These are phyloP conservation scores for Lactifluus volemus DNA, from an alignment of 768 basidiomycete species.

Conservation along the genomic window DNA sequence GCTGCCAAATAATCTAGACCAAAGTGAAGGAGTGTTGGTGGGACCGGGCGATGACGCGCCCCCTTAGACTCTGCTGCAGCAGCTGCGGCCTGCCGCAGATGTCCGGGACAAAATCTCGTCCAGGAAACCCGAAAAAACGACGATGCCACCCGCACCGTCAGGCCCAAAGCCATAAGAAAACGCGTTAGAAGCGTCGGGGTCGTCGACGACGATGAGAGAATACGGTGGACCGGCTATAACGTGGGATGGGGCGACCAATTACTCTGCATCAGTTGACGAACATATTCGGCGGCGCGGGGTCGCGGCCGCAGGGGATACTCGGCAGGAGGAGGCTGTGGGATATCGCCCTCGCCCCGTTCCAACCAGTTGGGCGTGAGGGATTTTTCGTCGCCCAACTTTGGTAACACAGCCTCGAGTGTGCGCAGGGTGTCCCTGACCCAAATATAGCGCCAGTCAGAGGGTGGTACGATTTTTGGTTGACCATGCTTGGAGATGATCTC, in stretches of 20 bases:
- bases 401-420: constrained; percentile 66
- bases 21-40: constrained; percentile 32
- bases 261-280: constrained; percentile 44
- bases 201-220: constrained; percentile 81
- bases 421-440: constrained; percentile 83
- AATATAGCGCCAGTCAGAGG: constrained; percentile 78
- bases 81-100: too few species aligned
- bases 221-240: constrained; percentile 77
- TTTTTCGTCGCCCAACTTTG: constrained; percentile 51
- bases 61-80: constrained; percentile 13
- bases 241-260: constrained; percentile 36
- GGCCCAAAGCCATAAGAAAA: constrained; percentile 96
- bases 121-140: constrained; percentile 89
- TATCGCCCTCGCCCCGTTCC: constrained; percentile 38
- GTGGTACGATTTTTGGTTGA: constrained; percentile 50
- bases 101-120: constrained; percentile 65
- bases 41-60: constrained; percentile 8
- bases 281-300: constrained; percentile 63
- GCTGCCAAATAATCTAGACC: constrained; percentile 40
- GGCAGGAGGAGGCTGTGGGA: constrained; percentile 73
- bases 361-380: constrained; percentile 50
- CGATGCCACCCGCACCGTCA: constrained; percentile 85
- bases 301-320: constrained; percentile 77
- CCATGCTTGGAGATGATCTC: constrained; percentile 66
- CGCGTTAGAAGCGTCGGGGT: constrained; percentile 77